Percentiles rank a stretch among this genome's conserved stretches.
Conservation (phyloP, 495 filamentous ascomycete species). For the Aspergillus ellipticus region DNA sequence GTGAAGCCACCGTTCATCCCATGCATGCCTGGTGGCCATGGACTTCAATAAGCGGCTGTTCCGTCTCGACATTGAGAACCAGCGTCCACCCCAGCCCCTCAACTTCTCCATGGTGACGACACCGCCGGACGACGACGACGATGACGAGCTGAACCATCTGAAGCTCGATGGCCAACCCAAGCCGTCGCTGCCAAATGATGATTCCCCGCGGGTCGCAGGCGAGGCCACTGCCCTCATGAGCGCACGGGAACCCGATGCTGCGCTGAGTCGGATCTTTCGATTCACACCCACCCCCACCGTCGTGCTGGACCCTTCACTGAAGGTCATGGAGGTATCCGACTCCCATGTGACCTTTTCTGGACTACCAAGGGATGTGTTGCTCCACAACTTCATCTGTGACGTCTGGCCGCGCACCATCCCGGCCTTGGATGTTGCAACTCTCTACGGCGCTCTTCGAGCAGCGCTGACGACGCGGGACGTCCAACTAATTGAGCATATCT, state of each 20-base stretch:
- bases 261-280: conserved; percentile 40
- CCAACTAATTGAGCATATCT: conserved; percentile 30
- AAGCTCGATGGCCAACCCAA: not conserved
- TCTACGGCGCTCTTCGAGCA: conserved; percentile 42
- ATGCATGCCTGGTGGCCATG: not conserved
- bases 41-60: conserved; percentile 5
- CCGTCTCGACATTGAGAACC: conserved; percentile 2
- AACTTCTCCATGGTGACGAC: conserved; percentile 3
- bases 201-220: not conserved
- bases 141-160: not conserved
- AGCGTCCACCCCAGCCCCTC: not conserved
- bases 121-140: not conserved
- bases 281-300: conserved; percentile 48
- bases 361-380: conserved; percentile 32
- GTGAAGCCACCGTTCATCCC: not conserved
- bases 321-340: conserved; percentile 46
- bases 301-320: conserved; percentile 44
- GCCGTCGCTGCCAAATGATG: not conserved
- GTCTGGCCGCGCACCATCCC: conserved; percentile 30
- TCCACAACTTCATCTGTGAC: conserved; percentile 43
- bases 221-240: not conserved
- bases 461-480: conserved; percentile 36
- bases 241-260: not conserved
- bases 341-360: conserved; percentile 42
- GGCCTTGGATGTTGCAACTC: conserved; percentile 31